Evolutionary conservation across 495 filamentous ascomycete species (phyloP).

Genomic region (Podospora bellae-mahoneyi): DNA sequence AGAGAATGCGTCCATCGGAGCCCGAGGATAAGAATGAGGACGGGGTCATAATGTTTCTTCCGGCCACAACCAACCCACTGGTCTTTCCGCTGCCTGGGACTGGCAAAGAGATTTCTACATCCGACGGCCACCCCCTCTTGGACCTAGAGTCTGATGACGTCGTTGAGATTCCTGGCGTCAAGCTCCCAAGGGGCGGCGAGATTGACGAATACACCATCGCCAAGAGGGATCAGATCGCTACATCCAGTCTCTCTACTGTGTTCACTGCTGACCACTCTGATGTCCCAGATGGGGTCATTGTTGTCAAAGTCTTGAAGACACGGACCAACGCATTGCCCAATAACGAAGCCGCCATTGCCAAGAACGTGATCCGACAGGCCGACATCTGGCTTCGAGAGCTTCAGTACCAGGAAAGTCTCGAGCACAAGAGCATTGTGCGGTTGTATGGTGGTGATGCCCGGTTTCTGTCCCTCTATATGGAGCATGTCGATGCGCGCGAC

Average conservation of each 20-base stretch:
- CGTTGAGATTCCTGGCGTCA: conserved; percentile 36
- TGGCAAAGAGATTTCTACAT: conserved; percentile 41
- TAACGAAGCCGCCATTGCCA: conserved; percentile 38
- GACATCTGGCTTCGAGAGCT: conserved; percentile 51
- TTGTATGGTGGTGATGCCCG: conserved; percentile 49
- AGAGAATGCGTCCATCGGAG: conserved; percentile 36
- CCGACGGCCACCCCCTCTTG: conserved; percentile 45
- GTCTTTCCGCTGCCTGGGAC: conserved; percentile 42
- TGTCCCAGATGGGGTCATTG: conserved; percentile 44
- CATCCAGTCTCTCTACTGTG: conserved; percentile 45
- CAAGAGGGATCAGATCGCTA: conserved; percentile 45
- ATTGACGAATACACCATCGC: conserved; percentile 45
- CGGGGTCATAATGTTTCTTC: conserved; percentile 47
- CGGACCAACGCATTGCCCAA: conserved; percentile 29
- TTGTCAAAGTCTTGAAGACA: conserved; percentile 51
- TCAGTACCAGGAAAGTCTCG: conserved; percentile 44
- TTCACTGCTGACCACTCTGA: conserved; percentile 47
- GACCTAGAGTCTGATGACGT: conserved; percentile 44
- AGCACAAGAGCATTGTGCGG: conserved; percentile 47
- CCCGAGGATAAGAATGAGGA: conserved; percentile 32
- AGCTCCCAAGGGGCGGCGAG: conserved; percentile 40
- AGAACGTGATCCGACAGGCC: conserved; percentile 48
- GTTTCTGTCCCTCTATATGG: conserved; percentile 51
- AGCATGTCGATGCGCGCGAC: conserved; percentile 48
- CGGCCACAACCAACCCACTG: conserved; percentile 40